Base-by-base conservation (phyloP, 2,329 filamentous ascomycete species). In the Diaporthe longicolla region DNA sequence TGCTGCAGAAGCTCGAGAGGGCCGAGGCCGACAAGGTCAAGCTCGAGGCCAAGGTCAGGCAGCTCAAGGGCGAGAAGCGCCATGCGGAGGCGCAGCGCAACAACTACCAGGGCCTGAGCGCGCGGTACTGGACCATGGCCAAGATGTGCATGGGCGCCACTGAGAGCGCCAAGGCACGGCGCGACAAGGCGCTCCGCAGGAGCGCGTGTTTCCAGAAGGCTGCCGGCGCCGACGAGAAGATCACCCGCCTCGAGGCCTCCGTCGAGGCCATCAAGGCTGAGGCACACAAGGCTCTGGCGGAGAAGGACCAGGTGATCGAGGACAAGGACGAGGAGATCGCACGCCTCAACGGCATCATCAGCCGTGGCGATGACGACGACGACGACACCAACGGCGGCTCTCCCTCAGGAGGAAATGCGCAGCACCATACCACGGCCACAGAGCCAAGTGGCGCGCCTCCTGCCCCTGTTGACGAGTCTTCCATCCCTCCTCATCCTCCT, bases 401-500 rank as follows among this genome's bases (percentile, higher is more conserved):
- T 37, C 68, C 19, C 29, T 55, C 40, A 24, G 68, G 45, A 59
- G 68, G 40, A 59, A 21, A 70, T 40, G 68, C 68, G 68, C 68
- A 70, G 68, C 68, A 15, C 24, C 40, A 29, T 50, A 37, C 26
- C 21, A 3, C 55, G 55, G 55, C 69, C 45, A 15, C 21, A 7
- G 55, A 52, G 55, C 55, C 69, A 11, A 52, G 69, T 32, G 68
- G 54, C 68, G 55, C 68, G 55, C 54, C 68, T 59, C 57, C 68
- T 59, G 26, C 24, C 68, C 37, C 45, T 11, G 45, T 37, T 59
- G 29, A 9, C 7, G 50, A 13, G n/a, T 45, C 54, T 10, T 26
- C 68, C 5, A 35, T 8, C 68, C 68, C 68, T 21, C 10, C 54
- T 50, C 29, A 29, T 21, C 45, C 19, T 43, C 15, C 40, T 43